A percentile compares a stretch with the other conserved stretches of the same genome.
phyloP scores from a whole-genome alignment of 2,329 filamentous ascomycete genomes.

The Colletotrichum musae region DNA sequence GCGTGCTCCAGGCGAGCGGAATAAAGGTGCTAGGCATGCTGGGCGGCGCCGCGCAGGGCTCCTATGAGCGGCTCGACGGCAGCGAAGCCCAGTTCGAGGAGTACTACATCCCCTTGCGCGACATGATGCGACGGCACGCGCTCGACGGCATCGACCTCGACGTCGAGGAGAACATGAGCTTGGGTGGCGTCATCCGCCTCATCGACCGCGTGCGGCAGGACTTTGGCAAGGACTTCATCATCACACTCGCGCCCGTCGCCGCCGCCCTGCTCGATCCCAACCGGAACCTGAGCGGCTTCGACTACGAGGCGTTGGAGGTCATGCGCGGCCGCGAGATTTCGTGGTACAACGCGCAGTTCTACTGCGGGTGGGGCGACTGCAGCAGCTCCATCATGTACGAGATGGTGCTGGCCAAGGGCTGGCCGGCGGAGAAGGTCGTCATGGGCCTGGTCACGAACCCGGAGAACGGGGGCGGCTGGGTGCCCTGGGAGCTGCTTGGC shows the following conservation, averaged over 20 bases:
- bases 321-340: constrained; percentile 76
- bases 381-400: constrained; percentile 64
- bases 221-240: constrained; percentile 79
- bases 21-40: constrained; percentile 90
- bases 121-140: constrained; percentile 72
- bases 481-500: constrained; percentile 63
- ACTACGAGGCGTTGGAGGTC: constrained; percentile 81
- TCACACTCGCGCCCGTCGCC: constrained; percentile 87
- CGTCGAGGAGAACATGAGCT: constrained; percentile 82
- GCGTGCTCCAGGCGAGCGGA: constrained; percentile 78
- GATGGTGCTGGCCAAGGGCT: constrained; percentile 72
- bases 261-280: constrained; percentile 72
- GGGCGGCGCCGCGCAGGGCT: constrained; percentile 85
- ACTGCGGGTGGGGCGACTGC: constrained; percentile 85
- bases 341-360: constrained; percentile 95
- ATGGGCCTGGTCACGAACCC: constrained; percentile 86
- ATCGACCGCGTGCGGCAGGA: constrained; percentile 78
- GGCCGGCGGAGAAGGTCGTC: constrained; percentile 81
- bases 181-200: constrained; percentile 75
- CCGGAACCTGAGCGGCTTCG: constrained; percentile 83
- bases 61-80: constrained; percentile 73
- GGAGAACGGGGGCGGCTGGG: constrained; percentile 74
- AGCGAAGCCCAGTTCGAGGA: constrained; percentile 74
- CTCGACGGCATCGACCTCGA: constrained; percentile 84
- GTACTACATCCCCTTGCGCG: constrained; percentile 79